Evolutionary conservation across 257 asterid genomes (phyloP), one percentile per base, ranked within the genome.

Genomic region (Solanum appendiculatum): DNA sequence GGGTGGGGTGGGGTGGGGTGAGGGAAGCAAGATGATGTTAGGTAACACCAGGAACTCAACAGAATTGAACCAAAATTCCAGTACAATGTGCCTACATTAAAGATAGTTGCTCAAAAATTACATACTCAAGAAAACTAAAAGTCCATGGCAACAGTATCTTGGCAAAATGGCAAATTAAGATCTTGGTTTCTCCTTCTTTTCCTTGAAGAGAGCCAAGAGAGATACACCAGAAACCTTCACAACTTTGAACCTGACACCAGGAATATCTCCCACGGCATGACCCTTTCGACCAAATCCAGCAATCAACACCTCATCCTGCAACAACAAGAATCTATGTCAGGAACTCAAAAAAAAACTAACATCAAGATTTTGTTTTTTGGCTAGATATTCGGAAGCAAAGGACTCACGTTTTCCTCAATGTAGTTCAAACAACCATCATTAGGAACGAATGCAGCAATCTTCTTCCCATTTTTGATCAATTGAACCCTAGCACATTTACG

Each of bases 401-500:
- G 81, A 54, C 86, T 82, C 54, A 87, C 89, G 33, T 87, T 87
- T 87, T 87, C 89, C 72, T 87, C 89, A 36, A 87, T 87, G 89
- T 82, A 87, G 85, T 82, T 83, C 78, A 87, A 87, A 74, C 89
- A 87, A 82, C 89, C 89, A 87, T 87, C 89, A 1, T 83, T 83
- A 1, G 89, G 89, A 34, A 87, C 86, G 14, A 87, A 87, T 37
- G 89, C 88, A 82, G 89, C 89, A 51, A 87, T 87, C 73, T 82
- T 87, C 87, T 87, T 87, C 14, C 87, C 89, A 13, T 87, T 87
- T 68, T 87, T 87, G 9, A 87, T 87, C 74, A 87, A 86, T n/a
- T 87, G 89, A 87, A 87, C 89, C 87, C 87, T 87, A 51, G 89
- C 89, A 87, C 89, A 87, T 70, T 87, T 83, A 64, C 89, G 87